A percentile compares a stretch with the other conserved stretches of the same genome.
Conservation (phyloP, 306 rosid genomes). For the Castanospermum australe region DNA sequence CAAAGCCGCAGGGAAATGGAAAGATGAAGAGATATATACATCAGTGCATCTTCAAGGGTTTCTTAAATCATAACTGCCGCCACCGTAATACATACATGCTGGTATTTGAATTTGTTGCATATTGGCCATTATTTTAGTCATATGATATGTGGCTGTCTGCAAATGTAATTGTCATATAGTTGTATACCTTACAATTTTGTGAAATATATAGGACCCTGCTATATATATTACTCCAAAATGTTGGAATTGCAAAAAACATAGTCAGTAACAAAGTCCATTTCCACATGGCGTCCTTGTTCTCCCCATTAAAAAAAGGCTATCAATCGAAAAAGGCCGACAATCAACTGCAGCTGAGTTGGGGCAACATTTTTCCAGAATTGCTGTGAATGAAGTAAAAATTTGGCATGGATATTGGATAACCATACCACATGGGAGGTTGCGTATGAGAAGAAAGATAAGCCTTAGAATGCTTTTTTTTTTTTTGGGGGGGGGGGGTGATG, state of each 20-base stretch:
- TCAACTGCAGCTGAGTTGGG: background rate
- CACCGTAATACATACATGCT: constrained; percentile 17
- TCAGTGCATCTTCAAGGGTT: constrained; percentile 30
- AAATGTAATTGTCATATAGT: constrained; percentile 49
- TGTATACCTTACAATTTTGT: constrained; percentile 29
- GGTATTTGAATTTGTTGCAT: constrained; percentile 45
- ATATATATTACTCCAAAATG: constrained; percentile 15
- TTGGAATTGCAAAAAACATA: background rate
- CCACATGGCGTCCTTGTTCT: background rate
- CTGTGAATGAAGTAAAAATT: too few relatives aligned
- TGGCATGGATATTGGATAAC: too few relatives aligned
- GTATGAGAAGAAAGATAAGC: background rate
- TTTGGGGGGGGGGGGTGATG: background rate
- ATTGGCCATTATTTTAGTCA: constrained; percentile 34
- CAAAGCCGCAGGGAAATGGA: constrained; percentile 19
- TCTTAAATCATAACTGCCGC: constrained; percentile 17
- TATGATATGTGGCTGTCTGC: constrained; percentile 29
- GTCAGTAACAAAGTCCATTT: background rate
- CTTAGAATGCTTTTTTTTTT: background rate
- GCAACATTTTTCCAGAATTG: background rate
- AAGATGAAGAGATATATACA: constrained; percentile 20
- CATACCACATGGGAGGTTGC: background rate
- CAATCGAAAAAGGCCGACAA: too few relatives aligned
- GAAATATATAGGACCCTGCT: constrained; percentile 23
- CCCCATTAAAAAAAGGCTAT: background rate